Conservation (phyloP, 1,139 yeast genomes). For the Petasospora fabianii region DNA sequence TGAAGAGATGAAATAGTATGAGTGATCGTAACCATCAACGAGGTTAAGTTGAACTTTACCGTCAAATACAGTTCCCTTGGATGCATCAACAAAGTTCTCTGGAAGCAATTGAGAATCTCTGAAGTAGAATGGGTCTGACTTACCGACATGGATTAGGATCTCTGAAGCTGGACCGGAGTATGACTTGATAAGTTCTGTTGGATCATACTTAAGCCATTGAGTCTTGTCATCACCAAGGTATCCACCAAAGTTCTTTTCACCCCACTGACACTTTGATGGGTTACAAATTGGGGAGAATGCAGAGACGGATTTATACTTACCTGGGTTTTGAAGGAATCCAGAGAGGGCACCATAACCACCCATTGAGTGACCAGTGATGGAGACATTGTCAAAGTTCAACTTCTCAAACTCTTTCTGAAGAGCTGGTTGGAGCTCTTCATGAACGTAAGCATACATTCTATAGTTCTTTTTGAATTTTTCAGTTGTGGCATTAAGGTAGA, state of each 20-base stretch:
- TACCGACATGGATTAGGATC: conserved; percentile 83
- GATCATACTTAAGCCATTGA: conserved; percentile 76
- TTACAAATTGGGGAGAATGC: conserved; percentile 91
- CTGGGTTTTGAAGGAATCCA: conserved; percentile 72
- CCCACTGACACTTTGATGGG: conserved; percentile 81
- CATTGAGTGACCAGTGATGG: conserved; percentile 95
- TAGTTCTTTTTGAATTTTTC: conserved; percentile 71
- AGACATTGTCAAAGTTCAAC: conserved; percentile 55
- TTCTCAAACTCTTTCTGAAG: conserved; percentile 45
- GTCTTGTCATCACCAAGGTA: conserved; percentile 62
- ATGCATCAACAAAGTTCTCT: conserved; percentile 65
- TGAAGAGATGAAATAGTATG: conserved; percentile 78
- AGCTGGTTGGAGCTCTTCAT: conserved; percentile 60
- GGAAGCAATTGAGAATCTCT: conserved; percentile 70
- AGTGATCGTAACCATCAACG: conserved; percentile 88
- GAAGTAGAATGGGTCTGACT: conserved; percentile 64
- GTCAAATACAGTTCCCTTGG: conserved; percentile 53
- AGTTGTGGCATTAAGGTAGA: conserved; percentile 79
- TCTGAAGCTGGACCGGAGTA: conserved; percentile 38
- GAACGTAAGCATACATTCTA: conserved; percentile 82
- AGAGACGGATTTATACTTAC: conserved; percentile 72
- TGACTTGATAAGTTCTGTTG: conserved; percentile 61
- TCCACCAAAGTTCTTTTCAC: conserved; percentile 73
- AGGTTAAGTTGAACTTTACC: conserved; percentile 57
- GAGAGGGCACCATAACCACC: conserved; percentile 94